Conservation (phyloP, 495 filamentous ascomycete genomes). For the Haplographium delicatum region DNA sequence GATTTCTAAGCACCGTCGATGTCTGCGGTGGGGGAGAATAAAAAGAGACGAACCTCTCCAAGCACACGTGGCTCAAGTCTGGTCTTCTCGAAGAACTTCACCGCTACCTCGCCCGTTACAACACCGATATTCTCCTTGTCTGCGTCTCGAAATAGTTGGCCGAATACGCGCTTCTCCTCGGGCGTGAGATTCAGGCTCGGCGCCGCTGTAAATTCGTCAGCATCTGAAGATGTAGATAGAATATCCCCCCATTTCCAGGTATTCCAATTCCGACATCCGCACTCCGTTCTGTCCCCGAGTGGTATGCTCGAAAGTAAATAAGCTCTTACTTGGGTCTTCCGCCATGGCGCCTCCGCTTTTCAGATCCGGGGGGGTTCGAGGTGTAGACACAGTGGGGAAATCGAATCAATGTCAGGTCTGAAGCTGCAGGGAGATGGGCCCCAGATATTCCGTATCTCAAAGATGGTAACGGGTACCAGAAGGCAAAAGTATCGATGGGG, state of each 20-base stretch:
- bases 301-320: constrained; percentile 10
- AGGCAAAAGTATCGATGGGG: background rate
- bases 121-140: constrained; percentile 88
- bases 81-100: constrained; percentile 98
- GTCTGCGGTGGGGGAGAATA: background rate
- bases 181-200: constrained; percentile 80
- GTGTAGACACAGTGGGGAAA: background rate
- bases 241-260: too few relatives aligned
- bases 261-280: too few relatives aligned
- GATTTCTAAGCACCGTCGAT: background rate
- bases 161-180: constrained; percentile 91
- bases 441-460: constrained; percentile 2
- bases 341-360: constrained; percentile 25
- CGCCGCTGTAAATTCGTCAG: constrained; percentile 33
- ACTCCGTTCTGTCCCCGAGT: background rate
- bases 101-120: constrained; percentile 91
- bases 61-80: constrained; percentile 75
- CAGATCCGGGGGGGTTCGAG: background rate
- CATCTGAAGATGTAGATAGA: background rate
- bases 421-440: constrained; percentile 13
- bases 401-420: constrained; percentile 2
- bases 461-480: background rate
- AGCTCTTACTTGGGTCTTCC: constrained; percentile 29
- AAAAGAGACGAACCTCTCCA: constrained; percentile 65
- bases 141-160: constrained; percentile 82